Evolutionary conservation across 305 asterid genomes (phyloP).

Genomic region (Ajuga reptans): DNA sequence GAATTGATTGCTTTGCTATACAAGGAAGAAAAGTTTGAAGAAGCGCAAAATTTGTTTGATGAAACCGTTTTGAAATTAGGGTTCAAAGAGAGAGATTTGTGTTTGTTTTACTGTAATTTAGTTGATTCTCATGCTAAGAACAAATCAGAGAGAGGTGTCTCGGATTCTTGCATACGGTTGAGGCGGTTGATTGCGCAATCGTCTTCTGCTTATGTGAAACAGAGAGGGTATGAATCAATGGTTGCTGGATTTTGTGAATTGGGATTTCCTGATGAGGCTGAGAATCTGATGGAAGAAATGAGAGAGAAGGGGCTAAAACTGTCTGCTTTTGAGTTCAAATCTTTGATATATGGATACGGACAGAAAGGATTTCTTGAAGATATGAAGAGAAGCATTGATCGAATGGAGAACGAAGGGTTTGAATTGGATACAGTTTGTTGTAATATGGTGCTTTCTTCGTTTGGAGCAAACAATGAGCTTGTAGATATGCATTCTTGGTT

Average conservation of each 20-base stretch:
- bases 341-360: conserved; percentile 69
- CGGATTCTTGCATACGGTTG: conserved; percentile 29
- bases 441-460: conserved; percentile 75
- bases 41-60: conserved; percentile 42
- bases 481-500: conserved; percentile 55
- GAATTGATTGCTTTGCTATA: conserved; percentile 53
- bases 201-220: conserved; percentile 48
- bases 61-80: conserved; percentile 44
- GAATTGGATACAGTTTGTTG: conserved; percentile 61
- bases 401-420: conserved; percentile 55
- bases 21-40: conserved; percentile 41
- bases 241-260: conserved; percentile 49
- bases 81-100: conserved; percentile 49
- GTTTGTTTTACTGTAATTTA: conserved; percentile 56
- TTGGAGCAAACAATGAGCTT: conserved; percentile 54
- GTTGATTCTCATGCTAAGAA: conserved; percentile 51
- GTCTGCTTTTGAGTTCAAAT: conserved; percentile 49
- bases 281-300: conserved; percentile 59
- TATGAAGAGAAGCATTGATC: conserved; percentile 50
- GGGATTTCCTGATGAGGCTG: conserved; percentile 61
- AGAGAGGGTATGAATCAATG: conserved; percentile 58
- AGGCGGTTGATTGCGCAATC: conserved; percentile 36
- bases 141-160: conserved; percentile 38
- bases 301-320: conserved; percentile 42
- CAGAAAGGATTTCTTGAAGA: conserved; percentile 54